Conservation (phyloP, 2,329 filamentous ascomycete species). For the Paraphaeosphaeria sporulosa region DNA sequence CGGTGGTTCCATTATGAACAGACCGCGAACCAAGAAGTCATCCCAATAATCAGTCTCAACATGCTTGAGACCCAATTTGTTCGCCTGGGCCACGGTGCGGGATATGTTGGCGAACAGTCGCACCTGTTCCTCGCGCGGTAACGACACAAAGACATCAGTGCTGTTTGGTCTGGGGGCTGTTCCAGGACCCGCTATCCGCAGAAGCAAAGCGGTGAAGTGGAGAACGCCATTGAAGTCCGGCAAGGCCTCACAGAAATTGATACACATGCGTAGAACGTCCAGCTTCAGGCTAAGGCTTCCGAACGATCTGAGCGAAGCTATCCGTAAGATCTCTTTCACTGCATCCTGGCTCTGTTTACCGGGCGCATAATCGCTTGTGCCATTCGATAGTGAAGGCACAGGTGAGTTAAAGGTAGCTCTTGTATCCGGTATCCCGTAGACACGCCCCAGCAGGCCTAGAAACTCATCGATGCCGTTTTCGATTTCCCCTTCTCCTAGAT, state of each 20-base stretch:
- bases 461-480: slow-evolving; percentile 53
- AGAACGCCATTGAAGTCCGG: slow-evolving; percentile 93
- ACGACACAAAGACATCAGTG: slow-evolving; percentile 73
- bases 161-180: slow-evolving; percentile 73
- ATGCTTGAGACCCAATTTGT: slow-evolving; percentile 73
- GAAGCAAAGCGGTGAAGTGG: slow-evolving; percentile 81
- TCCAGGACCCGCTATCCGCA: slow-evolving; percentile 82
- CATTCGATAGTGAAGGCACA: slow-evolving; percentile 13
- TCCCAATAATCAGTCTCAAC: slow-evolving; percentile 93
- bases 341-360: slow-evolving; percentile 48
- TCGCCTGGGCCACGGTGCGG: slow-evolving; percentile 80
- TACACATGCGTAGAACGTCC: slow-evolving; percentile 86
- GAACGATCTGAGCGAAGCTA: slow-evolving; percentile 64
- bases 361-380: slow-evolving; percentile 15
- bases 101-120: slow-evolving; percentile 85
- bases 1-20: slow-evolving; percentile 63
- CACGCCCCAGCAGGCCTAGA: slow-evolving; percentile 49
- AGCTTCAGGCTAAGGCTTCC: slow-evolving; percentile 83
- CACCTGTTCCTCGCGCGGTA: slow-evolving; percentile 83
- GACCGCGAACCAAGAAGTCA: slow-evolving; percentile 87
- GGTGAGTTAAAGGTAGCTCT: slow-evolving; percentile 49
- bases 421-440: slow-evolving; percentile 52
- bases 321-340: slow-evolving; percentile 64
- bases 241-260: slow-evolving; percentile 91
- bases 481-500: slow-evolving; percentile 50